Base-by-base conservation (phyloP, 768 basidiomycete species). In the Calvatia gigantea region DNA sequence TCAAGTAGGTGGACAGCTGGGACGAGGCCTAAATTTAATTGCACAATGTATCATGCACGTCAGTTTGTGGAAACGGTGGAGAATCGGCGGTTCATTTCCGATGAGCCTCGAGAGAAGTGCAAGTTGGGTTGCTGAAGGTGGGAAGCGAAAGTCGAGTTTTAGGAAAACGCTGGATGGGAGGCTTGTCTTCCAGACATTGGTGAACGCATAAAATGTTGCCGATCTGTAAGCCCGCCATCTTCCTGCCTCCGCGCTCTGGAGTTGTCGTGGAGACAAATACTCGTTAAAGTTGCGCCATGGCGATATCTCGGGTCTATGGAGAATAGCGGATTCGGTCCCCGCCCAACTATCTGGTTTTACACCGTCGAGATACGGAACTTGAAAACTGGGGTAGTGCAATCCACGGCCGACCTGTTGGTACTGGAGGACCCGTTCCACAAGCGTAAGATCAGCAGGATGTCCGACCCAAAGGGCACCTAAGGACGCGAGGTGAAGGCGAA, bases 351-450 rank as follows among this genome's bases (percentile, higher is more conserved):
- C 92, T 39, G 90, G 91, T 91, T 91, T 69, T 91, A 89, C 63
- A 88, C 89, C 0, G 76, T 92, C 51, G 86, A 88, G 64, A 81
- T 90, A 45, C 75, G 83, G 61, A 90, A 91, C 64, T 70, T 89
- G 23, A 86, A 90, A 63, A 83, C 78, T 3, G 86, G 86, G 1
- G 69, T 67, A 12, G 75, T 81, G 4, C 84, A 88, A 62, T 78
- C 80, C 14, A 87, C 86, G 64, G 80, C 84, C 1, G 89, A 94
- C 64, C 73, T 94, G 12, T 73, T 92, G 4, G 86, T 92, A 6
- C 91, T 92, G 89, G 91, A 92, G 69, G 92, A 92, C 62, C 67
- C 92, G 15, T 92, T 94, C 64, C 89, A 85, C 62, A 74, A 81
- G 39, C 81, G 83, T 66, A 82, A 82, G 46, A 77, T 90, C 49